These are phyloP conservation scores for Suillus sp. DNA, from an alignment of 768 basidiomycete genomes.

Conservation along the genomic window DNA sequence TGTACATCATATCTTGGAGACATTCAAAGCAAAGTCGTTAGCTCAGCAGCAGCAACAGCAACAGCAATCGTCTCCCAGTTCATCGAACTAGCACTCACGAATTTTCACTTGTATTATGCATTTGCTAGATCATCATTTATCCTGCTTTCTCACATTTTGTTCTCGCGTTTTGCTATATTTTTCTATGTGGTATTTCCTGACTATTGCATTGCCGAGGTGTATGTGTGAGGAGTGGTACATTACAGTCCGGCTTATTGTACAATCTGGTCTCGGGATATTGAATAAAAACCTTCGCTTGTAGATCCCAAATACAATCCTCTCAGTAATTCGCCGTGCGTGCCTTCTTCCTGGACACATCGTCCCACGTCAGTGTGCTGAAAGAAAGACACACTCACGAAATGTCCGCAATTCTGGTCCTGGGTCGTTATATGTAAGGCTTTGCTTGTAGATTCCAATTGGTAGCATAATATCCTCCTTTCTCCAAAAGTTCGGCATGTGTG, in stretches of 20 bases:
- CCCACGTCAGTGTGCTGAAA: background rate
- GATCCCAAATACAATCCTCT: conserved; percentile 63
- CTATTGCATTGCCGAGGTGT: conserved; percentile 1
- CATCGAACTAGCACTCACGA: background rate
- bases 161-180: background rate
- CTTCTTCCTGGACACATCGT: conserved; percentile 53
- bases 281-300: conserved; percentile 74
- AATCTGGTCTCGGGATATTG: conserved; percentile 11
- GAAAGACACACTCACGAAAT: background rate
- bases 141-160: background rate
- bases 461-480: conserved; percentile 64
- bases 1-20: conserved; percentile 46
- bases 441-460: conserved; percentile 75
- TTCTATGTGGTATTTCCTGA: conserved; percentile 7
- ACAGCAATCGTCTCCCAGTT: conserved; percentile 1
- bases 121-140: conserved; percentile 6
- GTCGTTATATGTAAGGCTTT: conserved; percentile 54
- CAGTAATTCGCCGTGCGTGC: conserved; percentile 64
- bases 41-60: conserved; percentile 15
- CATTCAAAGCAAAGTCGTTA: conserved; percentile 34
- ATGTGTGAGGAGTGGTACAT: background rate
- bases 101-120: conserved; percentile 8
- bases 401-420: background rate
- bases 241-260: background rate
- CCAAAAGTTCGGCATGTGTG: conserved; percentile 61